phyloP scores from a whole-genome alignment of 75 land plant genomes.

The Sequoiadendron giganteum region DNA sequence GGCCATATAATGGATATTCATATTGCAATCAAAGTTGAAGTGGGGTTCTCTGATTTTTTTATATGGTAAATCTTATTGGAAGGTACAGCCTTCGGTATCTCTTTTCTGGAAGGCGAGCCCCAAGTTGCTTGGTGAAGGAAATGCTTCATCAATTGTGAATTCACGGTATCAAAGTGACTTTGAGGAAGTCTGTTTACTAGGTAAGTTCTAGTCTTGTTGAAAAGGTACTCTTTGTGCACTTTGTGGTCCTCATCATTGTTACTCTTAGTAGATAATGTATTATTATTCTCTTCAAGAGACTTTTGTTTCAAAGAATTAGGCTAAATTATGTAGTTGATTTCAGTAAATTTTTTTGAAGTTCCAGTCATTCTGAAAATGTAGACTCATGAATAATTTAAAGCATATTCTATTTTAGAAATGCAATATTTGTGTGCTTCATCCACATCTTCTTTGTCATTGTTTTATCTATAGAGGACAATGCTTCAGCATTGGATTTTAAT shows the following conservation, averaged over 20 bases:
- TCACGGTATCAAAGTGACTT: constrained; percentile 90
- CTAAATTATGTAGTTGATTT: neutral
- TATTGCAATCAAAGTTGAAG: neutral
- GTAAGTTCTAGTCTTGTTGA: constrained; percentile 29
- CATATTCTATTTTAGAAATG: neutral
- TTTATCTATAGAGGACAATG: neutral
- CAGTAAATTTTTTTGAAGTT: neutral
- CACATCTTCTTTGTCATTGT: neutral
- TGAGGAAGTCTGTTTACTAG: constrained; percentile 84
- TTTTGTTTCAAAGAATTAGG: neutral
- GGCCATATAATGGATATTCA: neutral
- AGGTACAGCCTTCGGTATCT: constrained; percentile 49
- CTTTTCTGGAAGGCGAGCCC: constrained; percentile 64
- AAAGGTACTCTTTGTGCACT: neutral
- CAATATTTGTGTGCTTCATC: neutral
- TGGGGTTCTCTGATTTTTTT: neutral
- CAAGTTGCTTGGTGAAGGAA: constrained; percentile 34
- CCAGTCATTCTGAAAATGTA: neutral
- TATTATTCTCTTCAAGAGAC: neutral
- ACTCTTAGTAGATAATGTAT: neutral
- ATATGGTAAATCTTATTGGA: constrained; percentile 2
- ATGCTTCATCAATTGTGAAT: constrained; percentile 29
- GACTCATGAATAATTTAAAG: neutral
- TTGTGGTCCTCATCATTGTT: neutral
- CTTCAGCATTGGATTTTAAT: neutral